phyloP scores from a whole-genome alignment of 2,329 filamentous ascomycete genomes.

The Mollisiaceae sp. region DNA sequence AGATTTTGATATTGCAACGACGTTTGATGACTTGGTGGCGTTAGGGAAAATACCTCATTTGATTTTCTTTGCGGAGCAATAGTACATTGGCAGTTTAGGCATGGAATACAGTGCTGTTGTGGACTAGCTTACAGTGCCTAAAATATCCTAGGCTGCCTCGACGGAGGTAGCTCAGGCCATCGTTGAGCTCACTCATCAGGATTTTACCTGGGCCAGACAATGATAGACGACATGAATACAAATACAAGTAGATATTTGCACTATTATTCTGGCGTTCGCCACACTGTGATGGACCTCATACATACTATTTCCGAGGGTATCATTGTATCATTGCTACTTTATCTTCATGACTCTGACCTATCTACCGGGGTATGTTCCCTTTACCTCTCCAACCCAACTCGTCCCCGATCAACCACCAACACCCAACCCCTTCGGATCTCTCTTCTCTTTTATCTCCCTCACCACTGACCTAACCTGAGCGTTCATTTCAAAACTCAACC shows the following conservation, averaged over 20 bases:
- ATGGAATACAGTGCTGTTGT: neutral
- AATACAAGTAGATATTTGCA: neutral
- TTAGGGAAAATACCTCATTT: neutral
- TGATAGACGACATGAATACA: neutral
- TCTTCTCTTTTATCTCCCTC: constrained; percentile 60
- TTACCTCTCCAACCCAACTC: neutral
- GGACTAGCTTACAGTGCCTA: neutral
- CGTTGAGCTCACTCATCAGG: too few species aligned
- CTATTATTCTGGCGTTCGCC: neutral
- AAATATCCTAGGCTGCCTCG: neutral
- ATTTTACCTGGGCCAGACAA: neutral
- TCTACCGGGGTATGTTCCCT: too few species aligned
- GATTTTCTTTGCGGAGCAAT: neutral
- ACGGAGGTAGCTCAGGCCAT: too few species aligned
- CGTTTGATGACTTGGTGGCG: neutral
- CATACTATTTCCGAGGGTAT: neutral
- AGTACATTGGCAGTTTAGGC: neutral
- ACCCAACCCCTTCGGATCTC: constrained; percentile 20
- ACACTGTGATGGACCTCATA: neutral
- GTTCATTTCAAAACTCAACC: constrained; percentile 69
- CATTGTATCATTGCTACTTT: neutral
- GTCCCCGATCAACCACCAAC: neutral
- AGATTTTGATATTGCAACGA: neutral
- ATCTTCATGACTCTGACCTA: too few species aligned
- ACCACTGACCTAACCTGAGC: constrained; percentile 60